These are phyloP conservation scores for Curvularia spicifera DNA, from an alignment of 2,329 filamentous ascomycete genomes.

Conservation along the genomic window DNA sequence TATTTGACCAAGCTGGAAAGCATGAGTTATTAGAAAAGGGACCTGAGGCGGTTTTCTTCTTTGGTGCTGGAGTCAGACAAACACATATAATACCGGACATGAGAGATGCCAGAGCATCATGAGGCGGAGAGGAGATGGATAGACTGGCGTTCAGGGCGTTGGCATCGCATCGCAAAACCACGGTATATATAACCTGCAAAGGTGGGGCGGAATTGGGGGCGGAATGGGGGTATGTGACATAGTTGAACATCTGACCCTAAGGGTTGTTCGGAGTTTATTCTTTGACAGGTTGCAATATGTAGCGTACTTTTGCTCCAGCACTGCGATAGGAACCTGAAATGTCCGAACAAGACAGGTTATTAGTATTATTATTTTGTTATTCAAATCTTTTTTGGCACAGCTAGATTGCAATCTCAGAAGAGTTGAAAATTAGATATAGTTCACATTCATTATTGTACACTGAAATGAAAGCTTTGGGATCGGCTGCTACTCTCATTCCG, in stretches of 20 bases:
- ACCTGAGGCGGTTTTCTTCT: not conserved
- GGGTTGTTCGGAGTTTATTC: not conserved
- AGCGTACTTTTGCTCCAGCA: not conserved
- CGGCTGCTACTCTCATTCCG: not conserved
- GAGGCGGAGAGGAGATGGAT: not conserved
- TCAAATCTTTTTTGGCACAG: not conserved
- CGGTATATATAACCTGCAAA: not conserved
- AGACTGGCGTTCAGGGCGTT: conserved; percentile 10
- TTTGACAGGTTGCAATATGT: not conserved
- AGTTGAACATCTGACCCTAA: not conserved
- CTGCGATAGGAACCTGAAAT: not conserved
- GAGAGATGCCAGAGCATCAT: not conserved
- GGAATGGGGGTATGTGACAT: not conserved
- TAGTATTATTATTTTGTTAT: not conserved
- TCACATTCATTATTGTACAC: not conserved
- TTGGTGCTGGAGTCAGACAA: not conserved
- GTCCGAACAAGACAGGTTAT: not conserved
- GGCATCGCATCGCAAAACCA: conserved; percentile 1
- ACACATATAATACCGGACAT: not conserved
- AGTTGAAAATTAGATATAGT: not conserved
- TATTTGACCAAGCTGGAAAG: conserved; percentile 51
- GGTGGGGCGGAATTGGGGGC: too few species aligned
- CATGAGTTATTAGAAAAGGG: conserved; percentile 11
- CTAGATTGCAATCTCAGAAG: not conserved
- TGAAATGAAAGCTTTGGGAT: not conserved